Evolutionary conservation across 2,329 filamentous ascomycete species (phyloP), one percentile per base, ranked within the genome.

Genomic region (Aureobasidium leucospermi): DNA sequence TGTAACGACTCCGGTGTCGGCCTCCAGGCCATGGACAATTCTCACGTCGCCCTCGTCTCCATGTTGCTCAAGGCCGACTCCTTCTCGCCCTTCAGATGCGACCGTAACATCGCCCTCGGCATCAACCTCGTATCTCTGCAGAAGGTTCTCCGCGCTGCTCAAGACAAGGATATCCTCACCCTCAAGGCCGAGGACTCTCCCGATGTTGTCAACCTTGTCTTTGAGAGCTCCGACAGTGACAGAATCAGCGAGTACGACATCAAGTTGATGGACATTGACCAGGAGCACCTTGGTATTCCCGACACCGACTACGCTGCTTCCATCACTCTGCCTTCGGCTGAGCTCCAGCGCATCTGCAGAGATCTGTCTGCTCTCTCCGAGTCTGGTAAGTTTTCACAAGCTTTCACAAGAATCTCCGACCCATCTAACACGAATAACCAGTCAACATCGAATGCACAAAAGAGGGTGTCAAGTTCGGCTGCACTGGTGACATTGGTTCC

Each of bases 261-360:
- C 77, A 99, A 99, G 83, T 86, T 99, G 74, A 99, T 99, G 94
- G 94, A 99, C 75, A 99, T 99, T 75, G 94, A 99, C 78, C 95
- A 99, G 80, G 94, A 99, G 82, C 94, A 99, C 76, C 80, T 99
- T 76, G 94, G 94, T 64, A 99, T 99, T 69, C 94, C 94, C 15
- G 93, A 99, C 69, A 99, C 95, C n/a, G 94, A 99, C 71, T 99
- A 99, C 72, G 88, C 91, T 41, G 89, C 94, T 49, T 94, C 89
- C 16, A 89, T 99, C 65, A 80, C 83, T 58, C 91, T 99, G 90
- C 93, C 94, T 13, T 85, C 89, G 36, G 74, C 80, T 49, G 94
- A 99, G 77, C 97, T 99, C 78, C 88, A 90, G 77, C 88, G 92
- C 68, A 99, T 99, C 75, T 96, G 90, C 79, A 86, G 89, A 64